Percentiles rank a stretch among this genome's conserved stretches.
Evolutionary conservation across 2,329 filamentous ascomycete species (phyloP).

Genomic region (Calonectria multiphialidica): DNA sequence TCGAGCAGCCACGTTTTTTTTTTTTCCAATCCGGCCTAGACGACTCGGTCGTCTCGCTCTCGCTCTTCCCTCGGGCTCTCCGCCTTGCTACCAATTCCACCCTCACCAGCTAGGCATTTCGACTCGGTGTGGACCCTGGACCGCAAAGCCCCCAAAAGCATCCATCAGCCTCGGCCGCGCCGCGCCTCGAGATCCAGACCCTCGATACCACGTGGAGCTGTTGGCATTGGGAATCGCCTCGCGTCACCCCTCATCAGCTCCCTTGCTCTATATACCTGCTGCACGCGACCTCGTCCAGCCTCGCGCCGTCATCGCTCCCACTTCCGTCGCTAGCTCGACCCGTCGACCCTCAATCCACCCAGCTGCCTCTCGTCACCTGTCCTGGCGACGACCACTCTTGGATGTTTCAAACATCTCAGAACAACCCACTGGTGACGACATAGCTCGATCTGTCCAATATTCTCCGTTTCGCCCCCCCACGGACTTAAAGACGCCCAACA

Average conservation of each 20-base stretch:
- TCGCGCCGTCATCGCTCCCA: constrained; percentile 22
- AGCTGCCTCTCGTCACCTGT: constrained; percentile 8
- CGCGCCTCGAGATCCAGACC: constrained; percentile 33
- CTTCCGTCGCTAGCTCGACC: constrained; percentile 7
- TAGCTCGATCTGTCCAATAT: neutral
- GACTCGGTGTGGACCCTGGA: constrained; percentile 35
- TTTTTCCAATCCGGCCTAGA: constrained; percentile 29
- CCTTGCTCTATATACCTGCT: constrained; percentile 21
- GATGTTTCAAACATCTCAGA: constrained; percentile 23
- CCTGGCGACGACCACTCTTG: constrained; percentile 9
- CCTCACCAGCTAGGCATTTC: constrained; percentile 26
- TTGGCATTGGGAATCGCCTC: constrained; percentile 34
- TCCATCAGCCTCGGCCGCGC: constrained; percentile 27
- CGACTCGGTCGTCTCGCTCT: constrained; percentile 3
- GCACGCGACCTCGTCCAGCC: constrained; percentile 25
- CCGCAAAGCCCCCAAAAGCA: constrained; percentile 19
- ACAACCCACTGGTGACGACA: constrained; percentile 28
- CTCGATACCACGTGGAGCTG: constrained; percentile 39
- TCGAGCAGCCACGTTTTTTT: constrained; percentile 24
- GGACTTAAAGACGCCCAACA: neutral
- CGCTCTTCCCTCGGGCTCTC: constrained; percentile 28
- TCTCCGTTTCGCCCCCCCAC: neutral
- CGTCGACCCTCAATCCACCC: neutral
- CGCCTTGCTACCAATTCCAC: constrained; percentile 27
- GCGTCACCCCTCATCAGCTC: constrained; percentile 26